Conservation (phyloP, 345 rosid genomes). For the Brassica incana region DNA sequence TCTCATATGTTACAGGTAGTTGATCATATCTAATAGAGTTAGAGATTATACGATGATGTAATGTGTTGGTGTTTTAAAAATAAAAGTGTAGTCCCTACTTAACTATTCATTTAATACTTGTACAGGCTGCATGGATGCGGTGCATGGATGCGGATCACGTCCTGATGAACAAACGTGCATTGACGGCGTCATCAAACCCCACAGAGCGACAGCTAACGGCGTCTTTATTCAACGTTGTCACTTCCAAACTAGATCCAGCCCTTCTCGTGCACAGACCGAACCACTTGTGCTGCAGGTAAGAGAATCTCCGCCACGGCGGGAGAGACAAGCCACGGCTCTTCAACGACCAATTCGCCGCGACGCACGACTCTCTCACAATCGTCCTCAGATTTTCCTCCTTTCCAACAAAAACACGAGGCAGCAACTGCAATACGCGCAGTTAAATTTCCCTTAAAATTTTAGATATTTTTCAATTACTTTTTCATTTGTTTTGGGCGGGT, state of each 20-base stretch:
- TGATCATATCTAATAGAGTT: no score
- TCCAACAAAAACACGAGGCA: constrained; percentile 68
- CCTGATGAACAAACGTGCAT: constrained; percentile 48
- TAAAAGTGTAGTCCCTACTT: not conserved
- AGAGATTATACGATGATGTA: no score
- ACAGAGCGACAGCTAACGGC: constrained; percentile 58
- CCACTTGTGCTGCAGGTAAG: constrained; percentile 83
- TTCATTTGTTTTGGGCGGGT: no score
- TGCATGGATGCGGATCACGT: constrained; percentile 31
- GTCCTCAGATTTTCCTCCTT: constrained; percentile 56
- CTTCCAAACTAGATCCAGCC: constrained; percentile 36
- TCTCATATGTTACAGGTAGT: no score
- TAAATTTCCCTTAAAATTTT: no score
- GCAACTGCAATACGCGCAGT: constrained; percentile 31
- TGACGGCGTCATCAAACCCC: constrained; percentile 60
- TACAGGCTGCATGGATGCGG: not conserved
- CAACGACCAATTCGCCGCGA: constrained; percentile 60
- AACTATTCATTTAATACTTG: constrained; percentile 1
- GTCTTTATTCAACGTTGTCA: constrained; percentile 17
- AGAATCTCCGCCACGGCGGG: constrained; percentile 88
- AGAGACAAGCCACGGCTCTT: constrained; percentile 58
- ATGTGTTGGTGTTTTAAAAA: no score
- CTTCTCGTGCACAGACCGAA: constrained; percentile 70
- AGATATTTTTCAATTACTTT: no score
- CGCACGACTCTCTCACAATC: constrained; percentile 52